Percentiles rank a stretch among this genome's conserved stretches.
Conservation (phyloP, 2,329 filamentous ascomycete genomes). For the Raffaelea deltoideospora region DNA sequence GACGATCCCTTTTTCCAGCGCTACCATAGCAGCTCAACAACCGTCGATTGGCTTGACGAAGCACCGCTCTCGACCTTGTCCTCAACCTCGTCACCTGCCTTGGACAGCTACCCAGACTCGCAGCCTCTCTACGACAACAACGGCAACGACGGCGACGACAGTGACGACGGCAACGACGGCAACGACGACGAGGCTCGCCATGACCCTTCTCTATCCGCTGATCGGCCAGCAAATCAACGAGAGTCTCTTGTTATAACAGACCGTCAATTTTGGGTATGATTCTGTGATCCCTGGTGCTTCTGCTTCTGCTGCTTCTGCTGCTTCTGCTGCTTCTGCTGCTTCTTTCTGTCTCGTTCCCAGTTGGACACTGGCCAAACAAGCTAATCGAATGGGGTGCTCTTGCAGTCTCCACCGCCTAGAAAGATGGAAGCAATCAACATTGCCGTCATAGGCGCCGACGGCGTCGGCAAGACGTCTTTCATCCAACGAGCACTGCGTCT, state of each 20-base stretch:
- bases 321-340: neutral
- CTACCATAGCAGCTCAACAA: slow-evolving; percentile 22
- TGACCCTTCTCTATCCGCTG: slow-evolving; percentile 3
- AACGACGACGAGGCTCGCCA: neutral
- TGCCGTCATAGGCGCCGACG: slow-evolving; percentile 49
- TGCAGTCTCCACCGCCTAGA: slow-evolving; percentile 1
- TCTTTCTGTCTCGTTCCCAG: neutral
- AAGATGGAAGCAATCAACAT: slow-evolving; percentile 48
- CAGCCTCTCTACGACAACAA: too few species aligned
- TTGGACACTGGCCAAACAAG: neutral
- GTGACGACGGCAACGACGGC: too few species aligned
- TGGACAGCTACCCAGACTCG: too few species aligned
- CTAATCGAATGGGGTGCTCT: too few species aligned
- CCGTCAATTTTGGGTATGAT: slow-evolving; percentile 14
- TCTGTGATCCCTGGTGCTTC: neutral
- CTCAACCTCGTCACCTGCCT: too few species aligned
- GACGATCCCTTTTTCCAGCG: slow-evolving; percentile 40
- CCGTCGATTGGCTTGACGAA: slow-evolving; percentile 14
- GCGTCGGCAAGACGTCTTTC: slow-evolving; percentile 54
- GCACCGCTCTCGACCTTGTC: too few species aligned
- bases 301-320: neutral
- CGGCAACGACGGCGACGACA: neutral
- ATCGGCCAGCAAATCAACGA: slow-evolving; percentile 31
- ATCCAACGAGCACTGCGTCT: slow-evolving; percentile 48
- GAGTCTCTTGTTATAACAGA: slow-evolving; percentile 25